These are phyloP conservation scores for Miscanthus lutarioriparius DNA, from an alignment of 176 grass and related monocot genomes.

Conservation along the genomic window DNA sequence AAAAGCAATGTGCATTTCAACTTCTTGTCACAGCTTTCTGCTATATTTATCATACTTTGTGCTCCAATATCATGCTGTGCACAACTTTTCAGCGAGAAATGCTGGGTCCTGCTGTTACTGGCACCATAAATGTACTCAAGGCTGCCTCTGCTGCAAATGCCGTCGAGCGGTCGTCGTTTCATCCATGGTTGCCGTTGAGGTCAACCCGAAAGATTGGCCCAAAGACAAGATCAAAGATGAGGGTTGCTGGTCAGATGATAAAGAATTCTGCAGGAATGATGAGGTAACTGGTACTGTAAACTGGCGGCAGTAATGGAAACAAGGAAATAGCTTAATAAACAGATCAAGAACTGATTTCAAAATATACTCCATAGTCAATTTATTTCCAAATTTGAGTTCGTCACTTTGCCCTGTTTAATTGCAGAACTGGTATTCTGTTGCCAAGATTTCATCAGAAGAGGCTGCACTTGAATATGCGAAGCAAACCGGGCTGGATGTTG, in stretches of 20 bases:
- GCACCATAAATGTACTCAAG: slow-evolving; percentile 43
- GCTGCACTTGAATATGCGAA: slow-evolving; percentile 35
- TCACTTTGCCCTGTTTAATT: not conserved
- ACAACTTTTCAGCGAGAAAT: slow-evolving; percentile 19
- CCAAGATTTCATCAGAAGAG: slow-evolving; percentile 41
- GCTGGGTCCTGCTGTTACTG: slow-evolving; percentile 33
- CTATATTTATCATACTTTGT: not conserved
- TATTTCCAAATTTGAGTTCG: not conserved
- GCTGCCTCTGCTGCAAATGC: slow-evolving; percentile 19
- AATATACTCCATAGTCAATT: not conserved
- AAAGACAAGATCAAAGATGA: slow-evolving; percentile 42
- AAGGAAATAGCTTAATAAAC: not conserved
- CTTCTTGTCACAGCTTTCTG: not conserved
- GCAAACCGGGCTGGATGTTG: slow-evolving; percentile 33
- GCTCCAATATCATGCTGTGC: not conserved
- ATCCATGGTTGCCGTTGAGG: slow-evolving; percentile 35
- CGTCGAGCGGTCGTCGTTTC: slow-evolving; percentile 31
- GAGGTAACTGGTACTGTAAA: slow-evolving; percentile 23
- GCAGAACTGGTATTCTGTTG: slow-evolving; percentile 46
- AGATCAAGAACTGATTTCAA: not conserved
- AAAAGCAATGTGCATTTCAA: not conserved
- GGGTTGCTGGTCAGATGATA: slow-evolving; percentile 44
- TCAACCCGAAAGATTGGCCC: slow-evolving; percentile 47
- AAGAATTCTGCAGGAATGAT: slow-evolving; percentile 27
- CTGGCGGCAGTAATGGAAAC: not conserved